phyloP scores from a whole-genome alignment of 176 grass and related monocot species.

The Poa pratensis region DNA sequence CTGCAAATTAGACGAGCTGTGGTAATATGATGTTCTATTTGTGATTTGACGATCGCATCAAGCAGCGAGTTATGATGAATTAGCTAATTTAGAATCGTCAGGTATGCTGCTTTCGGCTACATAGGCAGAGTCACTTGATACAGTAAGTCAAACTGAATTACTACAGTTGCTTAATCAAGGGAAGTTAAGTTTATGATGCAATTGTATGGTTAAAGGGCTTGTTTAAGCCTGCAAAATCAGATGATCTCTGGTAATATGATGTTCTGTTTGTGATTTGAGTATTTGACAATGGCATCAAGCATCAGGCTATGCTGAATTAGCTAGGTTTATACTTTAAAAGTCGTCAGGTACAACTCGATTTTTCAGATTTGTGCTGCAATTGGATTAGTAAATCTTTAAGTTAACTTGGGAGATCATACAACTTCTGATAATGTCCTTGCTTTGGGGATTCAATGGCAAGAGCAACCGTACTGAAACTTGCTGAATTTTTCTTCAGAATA shows the following conservation, averaged over 20 bases:
- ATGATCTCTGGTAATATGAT: background rate
- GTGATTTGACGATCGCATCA: constrained; percentile 10
- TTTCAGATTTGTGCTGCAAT: background rate
- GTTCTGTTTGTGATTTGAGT: background rate
- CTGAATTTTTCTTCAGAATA: background rate
- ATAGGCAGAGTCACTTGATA: background rate
- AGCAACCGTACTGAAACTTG: constrained; percentile 4
- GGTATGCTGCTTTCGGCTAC: background rate
- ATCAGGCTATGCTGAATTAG: constrained; percentile 6
- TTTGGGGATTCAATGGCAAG: constrained; percentile 23
- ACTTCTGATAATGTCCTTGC: background rate
- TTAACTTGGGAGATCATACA: background rate
- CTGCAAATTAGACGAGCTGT: constrained; percentile 10
- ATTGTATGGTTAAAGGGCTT: background rate
- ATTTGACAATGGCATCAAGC: background rate
- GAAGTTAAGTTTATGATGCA: background rate
- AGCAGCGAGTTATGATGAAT: background rate
- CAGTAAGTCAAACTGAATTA: background rate
- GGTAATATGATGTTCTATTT: background rate
- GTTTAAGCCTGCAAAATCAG: background rate
- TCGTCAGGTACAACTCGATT: background rate
- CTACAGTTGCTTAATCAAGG: background rate
- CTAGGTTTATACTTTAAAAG: background rate
- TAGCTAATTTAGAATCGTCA: constrained; percentile 2
- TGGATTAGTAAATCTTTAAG: background rate